Percentiles rank a stretch among this genome's conserved stretches.
Evolutionary conservation across 192 early-diverging fungal genomes (phyloP).

Genomic region (Linnemannia hyalina): DNA sequence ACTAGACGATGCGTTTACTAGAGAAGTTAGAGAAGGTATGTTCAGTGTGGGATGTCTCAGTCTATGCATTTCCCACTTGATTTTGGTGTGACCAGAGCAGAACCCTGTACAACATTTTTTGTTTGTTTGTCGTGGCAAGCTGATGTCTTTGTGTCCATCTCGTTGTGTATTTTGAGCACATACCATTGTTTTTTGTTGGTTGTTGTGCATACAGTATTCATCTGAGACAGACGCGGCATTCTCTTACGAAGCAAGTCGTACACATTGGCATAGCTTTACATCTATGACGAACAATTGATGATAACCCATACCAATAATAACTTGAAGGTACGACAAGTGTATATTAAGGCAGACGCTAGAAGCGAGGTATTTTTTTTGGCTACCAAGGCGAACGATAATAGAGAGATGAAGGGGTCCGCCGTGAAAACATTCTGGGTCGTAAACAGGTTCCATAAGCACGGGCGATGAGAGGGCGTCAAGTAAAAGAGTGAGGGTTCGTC

Average conservation of each 20-base stretch:
- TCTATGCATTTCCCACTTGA: background rate
- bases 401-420: no score
- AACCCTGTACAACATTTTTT: background rate
- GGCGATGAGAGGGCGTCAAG: background rate
- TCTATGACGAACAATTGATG: no score
- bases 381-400: no score
- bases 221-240: background rate
- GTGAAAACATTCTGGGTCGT: background rate
- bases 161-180: background rate
- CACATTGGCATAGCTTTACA: no score
- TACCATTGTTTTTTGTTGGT: background rate
- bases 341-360: no score
- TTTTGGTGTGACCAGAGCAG: conserved; percentile 5
- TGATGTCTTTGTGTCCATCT: background rate
- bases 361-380: no score
- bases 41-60: no score
- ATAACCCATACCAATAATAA: no score
- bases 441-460: background rate
- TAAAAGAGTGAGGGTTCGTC: background rate
- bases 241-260: no score
- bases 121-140: background rate
- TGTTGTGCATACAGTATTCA: background rate
- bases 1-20: no score
- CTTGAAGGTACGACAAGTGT: no score
- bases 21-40: no score